Evolutionary conservation across 129 eudicot genomes (phyloP).

Genomic region (Smallanthus sonchifolius): DNA sequence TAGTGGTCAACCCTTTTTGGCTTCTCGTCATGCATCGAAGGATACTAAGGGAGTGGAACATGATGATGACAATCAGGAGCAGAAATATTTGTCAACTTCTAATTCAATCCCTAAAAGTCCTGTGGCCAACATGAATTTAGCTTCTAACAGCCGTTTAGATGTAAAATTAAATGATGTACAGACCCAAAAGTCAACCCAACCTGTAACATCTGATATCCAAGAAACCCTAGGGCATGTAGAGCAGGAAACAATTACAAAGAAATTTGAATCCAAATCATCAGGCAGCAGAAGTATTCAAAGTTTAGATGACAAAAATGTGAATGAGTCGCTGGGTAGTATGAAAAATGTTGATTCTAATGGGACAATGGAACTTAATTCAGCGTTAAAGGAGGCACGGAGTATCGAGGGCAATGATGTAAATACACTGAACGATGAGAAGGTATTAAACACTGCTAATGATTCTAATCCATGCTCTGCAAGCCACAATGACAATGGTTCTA

Average conservation of each 20-base stretch:
- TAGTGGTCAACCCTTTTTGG: constrained; percentile 36
- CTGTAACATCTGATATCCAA: constrained; percentile 28
- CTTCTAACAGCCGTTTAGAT: constrained; percentile 38
- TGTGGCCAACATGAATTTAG: constrained; percentile 25
- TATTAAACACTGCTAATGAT: constrained; percentile 24
- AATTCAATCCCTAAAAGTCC: constrained; percentile 44
- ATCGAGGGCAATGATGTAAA: constrained; percentile 29
- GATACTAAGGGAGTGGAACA: constrained; percentile 39
- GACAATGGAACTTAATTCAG: constrained; percentile 37
- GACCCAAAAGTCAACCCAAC: constrained; percentile 41
- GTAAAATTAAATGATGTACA: constrained; percentile 40
- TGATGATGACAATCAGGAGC: constrained; percentile 42
- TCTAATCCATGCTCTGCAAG: constrained; percentile 21
- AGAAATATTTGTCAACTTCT: constrained; percentile 22
- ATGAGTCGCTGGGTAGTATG: constrained; percentile 30
- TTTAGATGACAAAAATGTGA: constrained; percentile 43
- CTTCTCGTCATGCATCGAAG: constrained; percentile 54
- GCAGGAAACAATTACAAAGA: constrained; percentile 34
- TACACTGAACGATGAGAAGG: constrained; percentile 24
- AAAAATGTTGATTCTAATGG: constrained; percentile 44
- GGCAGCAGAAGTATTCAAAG: constrained; percentile 43
- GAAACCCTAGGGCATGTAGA: constrained; percentile 35
- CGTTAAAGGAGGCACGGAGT: constrained; percentile 20
- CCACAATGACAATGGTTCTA: constrained; percentile 44
- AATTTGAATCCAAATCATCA: constrained; percentile 60